phyloP scores from a whole-genome alignment of 106 monocot species.

The Platanthera zijinensis region DNA sequence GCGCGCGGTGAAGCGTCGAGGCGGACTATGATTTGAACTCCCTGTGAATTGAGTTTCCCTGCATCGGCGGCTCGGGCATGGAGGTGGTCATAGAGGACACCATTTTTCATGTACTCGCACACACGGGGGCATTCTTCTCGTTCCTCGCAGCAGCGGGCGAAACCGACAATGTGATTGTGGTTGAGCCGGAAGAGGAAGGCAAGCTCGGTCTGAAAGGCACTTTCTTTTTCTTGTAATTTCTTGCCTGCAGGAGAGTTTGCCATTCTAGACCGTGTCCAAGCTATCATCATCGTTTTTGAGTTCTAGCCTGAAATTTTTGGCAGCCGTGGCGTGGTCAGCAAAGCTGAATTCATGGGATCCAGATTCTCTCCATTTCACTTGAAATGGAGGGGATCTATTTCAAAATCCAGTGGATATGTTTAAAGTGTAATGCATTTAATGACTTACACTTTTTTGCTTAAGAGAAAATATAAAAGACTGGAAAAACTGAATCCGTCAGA shows the following conservation, averaged over 20 bases:
- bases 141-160: conserved; percentile 42
- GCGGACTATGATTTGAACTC: conserved; percentile 35
- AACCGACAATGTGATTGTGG: conserved; percentile 50
- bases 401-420: too few relatives aligned
- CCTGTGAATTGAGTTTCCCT: conserved; percentile 25
- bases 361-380: too few relatives aligned
- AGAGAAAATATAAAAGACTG: too few relatives aligned
- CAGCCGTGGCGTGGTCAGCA: not conserved
- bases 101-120: conserved; percentile 64
- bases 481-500: too few relatives aligned
- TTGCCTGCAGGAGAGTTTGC: conserved; percentile 18
- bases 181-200: conserved; percentile 43
- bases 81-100: conserved; percentile 45
- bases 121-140: conserved; percentile 42
- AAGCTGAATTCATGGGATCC: too few relatives aligned
- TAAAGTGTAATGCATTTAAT: too few relatives aligned
- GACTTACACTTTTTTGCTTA: too few relatives aligned
- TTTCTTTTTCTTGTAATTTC: conserved; percentile 34
- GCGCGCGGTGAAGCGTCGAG: conserved; percentile 21
- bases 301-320: not conserved
- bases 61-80: conserved; percentile 10
- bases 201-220: conserved; percentile 41
- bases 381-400: too few relatives aligned
- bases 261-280: conserved; percentile 26
- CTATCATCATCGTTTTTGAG: conserved; percentile 20